Evolutionary conservation across 2,329 filamentous ascomycete genomes (phyloP).

Genomic region (Cadophora luteo-olivacea): DNA sequence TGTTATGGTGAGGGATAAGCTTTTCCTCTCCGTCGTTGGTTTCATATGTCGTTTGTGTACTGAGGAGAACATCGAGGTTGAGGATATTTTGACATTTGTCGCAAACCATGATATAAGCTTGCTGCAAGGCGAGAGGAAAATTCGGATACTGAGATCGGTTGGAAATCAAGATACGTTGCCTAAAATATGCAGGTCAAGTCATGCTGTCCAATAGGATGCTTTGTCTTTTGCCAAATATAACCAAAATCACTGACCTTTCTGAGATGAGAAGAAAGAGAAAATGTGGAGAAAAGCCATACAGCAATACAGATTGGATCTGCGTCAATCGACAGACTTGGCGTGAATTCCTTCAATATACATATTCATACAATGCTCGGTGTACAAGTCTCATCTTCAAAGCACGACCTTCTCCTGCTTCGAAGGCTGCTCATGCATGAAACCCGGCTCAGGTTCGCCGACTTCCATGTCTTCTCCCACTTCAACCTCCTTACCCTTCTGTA

Average conservation of each 20-base stretch:
- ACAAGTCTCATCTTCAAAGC: constrained; percentile 30
- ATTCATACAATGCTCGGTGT: constrained; percentile 21
- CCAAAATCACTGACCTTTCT: not conserved
- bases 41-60: not conserved
- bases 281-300: no score
- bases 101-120: not conserved
- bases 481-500: constrained; percentile 50
- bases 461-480: constrained; percentile 49
- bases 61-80: constrained; percentile 14
- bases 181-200: not conserved
- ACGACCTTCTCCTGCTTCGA: constrained; percentile 38
- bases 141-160: not conserved
- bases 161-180: not conserved
- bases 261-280: no score
- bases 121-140: not conserved
- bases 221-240: not conserved
- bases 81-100: constrained; percentile 14
- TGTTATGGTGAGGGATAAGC: constrained; percentile 4
- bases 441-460: constrained; percentile 47
- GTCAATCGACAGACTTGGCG: no score
- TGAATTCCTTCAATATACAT: constrained; percentile 3
- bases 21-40: not conserved
- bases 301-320: no score
- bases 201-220: not conserved
- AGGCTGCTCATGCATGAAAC: constrained; percentile 46